Percentiles rank a stretch among this genome's conserved stretches.
Evolutionary conservation across 192 early-diverging fungal species (phyloP).

Genomic region (Backusella westeae): DNA sequence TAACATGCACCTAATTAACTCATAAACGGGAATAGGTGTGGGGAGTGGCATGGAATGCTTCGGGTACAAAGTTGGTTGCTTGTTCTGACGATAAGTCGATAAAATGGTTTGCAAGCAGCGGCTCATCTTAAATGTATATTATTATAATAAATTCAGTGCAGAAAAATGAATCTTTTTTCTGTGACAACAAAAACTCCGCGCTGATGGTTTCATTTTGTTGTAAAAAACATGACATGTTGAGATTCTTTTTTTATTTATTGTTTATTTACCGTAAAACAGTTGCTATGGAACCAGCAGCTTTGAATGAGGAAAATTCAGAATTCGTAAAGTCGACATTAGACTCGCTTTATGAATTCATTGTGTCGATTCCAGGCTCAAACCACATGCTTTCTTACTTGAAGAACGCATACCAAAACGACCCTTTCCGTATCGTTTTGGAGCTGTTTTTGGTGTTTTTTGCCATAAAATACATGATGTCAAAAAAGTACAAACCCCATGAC

Average conservation of each 20-base stretch:
- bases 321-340: conserved; percentile 46
- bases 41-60: conserved; percentile 79
- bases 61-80: conserved; percentile 69
- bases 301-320: conserved; percentile 30
- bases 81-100: conserved; percentile 71
- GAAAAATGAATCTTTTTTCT: too few relatives aligned
- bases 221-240: neutral
- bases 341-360: conserved; percentile 36
- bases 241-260: neutral
- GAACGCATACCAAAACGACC: conserved; percentile 93
- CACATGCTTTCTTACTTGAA: conserved; percentile 80
- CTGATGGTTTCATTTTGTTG: neutral
- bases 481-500: conserved; percentile 76
- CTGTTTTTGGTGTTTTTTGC: conserved; percentile 81
- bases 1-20: too few relatives aligned
- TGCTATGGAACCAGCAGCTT: conserved; percentile 14
- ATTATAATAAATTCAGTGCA: neutral
- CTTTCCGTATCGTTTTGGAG: conserved; percentile 84
- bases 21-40: conserved; percentile 56
- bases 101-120: conserved; percentile 43
- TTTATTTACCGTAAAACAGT: neutral
- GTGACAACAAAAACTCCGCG: neutral
- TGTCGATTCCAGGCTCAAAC: conserved; percentile 68
- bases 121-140: conserved; percentile 20
- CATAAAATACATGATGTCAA: conserved; percentile 84